Evolutionary conservation across 345 rosid genomes (phyloP), one percentile per base, ranked within the genome.

Genomic region (Eutrema heterophyllum): DNA sequence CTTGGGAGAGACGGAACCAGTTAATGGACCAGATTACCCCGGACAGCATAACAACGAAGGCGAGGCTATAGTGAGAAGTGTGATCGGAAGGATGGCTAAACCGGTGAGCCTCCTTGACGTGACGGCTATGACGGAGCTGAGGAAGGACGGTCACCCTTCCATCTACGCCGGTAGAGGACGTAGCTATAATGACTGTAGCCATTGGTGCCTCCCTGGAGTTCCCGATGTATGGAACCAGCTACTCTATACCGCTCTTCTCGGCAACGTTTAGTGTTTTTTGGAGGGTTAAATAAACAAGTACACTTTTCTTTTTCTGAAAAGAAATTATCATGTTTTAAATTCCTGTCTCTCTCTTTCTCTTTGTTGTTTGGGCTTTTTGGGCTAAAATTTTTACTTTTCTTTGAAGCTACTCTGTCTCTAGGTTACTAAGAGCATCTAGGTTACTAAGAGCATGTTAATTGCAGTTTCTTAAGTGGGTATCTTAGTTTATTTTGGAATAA

Each of bases 191-290:
- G 93, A 92, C 60, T 92, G 96, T 72, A 86, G 92, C 73, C 97
- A 92, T 58, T 92, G 96, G 97, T 87, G 97, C 64, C 83, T 89
- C 2, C 82, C 93, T 1, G 96, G 97, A 36, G 83, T 84, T 74
- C 97, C 91, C 0, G 93, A 89, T 70, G 67, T 83, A 4, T 91
- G 93, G 96, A 91, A 91, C 70, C 84, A 87, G 65, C 84, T 91
- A 10, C 68, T 91, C 15, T 85, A 86, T 74, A 36, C 83, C 8
- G 38, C 55, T 53, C 73, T 77, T 70, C 40, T 71, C 0, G 16
- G 0, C 50, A 5, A 35, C 26, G 38, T 14, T 54, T 76, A 58
- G 56, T 36, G 12, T 53, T 41, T 21, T 24, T 30, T 15, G 6
- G 13, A 4, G 60, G 50, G 18, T 12, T 6, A 38, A 38, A 55